Evolutionary conservation across 805 yeast genomes (phyloP), one percentile per base, ranked within the genome.

Genomic region (Candida corydali): DNA sequence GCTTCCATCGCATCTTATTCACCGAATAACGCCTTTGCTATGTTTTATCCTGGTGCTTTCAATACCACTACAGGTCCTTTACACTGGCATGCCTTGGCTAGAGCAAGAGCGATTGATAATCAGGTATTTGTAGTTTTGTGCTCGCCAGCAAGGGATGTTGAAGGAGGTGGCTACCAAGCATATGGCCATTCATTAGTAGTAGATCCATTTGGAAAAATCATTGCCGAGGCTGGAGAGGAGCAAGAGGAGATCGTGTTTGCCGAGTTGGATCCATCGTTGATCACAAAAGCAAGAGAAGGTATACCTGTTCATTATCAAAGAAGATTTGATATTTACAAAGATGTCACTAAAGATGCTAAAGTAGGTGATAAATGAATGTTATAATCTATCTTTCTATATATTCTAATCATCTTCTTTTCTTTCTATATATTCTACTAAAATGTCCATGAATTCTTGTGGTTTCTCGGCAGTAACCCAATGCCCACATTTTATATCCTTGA

Each of bases 391-490:
- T 25, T n/a, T 3, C 23, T 5, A 5, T 23, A 24, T n/a, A 18
- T 9, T 17, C 27, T 36, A 31, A 29, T 26, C 50, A 34, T 68
- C 73, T 43, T 68, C 74, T 35, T 61, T 57, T 34, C 64, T 54
- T 39, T 76, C 78, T 5, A 86, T 68, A 61, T 79, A 89, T 19
- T 81, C 82, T 19, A 67, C 69, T 11, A 85, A 76, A 5, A 63
- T 60, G 3, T 69, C 75, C 17, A 86, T 65, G 44, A 91, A 87
- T 51, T 82, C 94, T 6, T 65, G 49, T 1, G 98, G 96, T 46
- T 82, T 82, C 52, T 91, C 97, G 27, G 86, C 77, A 45, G 86
- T 86, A 11, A 89, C 75, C 96, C 97, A 91, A 58, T 91, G 98
- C 2, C 96, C 96, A 0, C 89, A 76, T 14, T 86, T 81, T 17